phyloP scores from a whole-genome alignment of 805 yeast species.

The Candida pseudofarinosa region DNA sequence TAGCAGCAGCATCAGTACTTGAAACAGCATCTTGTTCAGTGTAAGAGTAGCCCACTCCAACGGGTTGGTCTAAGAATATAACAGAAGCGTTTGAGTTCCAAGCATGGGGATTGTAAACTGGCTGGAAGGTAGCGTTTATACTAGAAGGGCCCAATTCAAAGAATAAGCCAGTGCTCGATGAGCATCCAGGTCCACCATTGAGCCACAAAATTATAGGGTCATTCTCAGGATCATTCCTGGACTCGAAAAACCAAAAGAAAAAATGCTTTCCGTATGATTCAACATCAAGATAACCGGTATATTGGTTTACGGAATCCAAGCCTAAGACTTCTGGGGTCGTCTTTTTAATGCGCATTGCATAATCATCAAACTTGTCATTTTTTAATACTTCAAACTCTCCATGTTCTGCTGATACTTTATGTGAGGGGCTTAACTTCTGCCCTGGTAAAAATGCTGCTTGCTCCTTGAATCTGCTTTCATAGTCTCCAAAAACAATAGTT shows the following conservation, averaged over 20 bases:
- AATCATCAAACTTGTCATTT: conserved; percentile 18
- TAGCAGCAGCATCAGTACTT: conserved; percentile 77
- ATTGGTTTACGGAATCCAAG: conserved; percentile 33
- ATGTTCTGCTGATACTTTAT: neutral
- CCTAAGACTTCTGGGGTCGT: conserved; percentile 33
- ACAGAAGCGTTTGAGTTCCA: conserved; percentile 93
- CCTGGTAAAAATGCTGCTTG: conserved; percentile 1
- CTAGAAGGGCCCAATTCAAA: conserved; percentile 90
- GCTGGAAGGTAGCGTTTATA: conserved; percentile 60
- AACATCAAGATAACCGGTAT: conserved; percentile 38
- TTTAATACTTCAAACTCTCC: conserved; percentile 15
- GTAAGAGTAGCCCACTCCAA: conserved; percentile 87
- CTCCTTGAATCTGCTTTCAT: conserved; percentile 10
- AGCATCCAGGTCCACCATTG: conserved; percentile 97
- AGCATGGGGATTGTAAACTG: conserved; percentile 75
- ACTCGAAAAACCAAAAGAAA: conserved; percentile 92
- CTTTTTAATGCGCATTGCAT: conserved; percentile 28
- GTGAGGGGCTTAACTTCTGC: neutral
- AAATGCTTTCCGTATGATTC: conserved; percentile 58
- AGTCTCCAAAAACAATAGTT: conserved; percentile 3
- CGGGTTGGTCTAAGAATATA: conserved; percentile 90
- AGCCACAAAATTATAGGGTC: conserved; percentile 91
- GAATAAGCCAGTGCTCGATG: conserved; percentile 83
- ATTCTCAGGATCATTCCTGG: conserved; percentile 77
- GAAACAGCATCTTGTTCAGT: conserved; percentile 58